phyloP scores from a whole-genome alignment of 1,284 basidiomycete genomes.

The Rhodotorula sp. region DNA sequence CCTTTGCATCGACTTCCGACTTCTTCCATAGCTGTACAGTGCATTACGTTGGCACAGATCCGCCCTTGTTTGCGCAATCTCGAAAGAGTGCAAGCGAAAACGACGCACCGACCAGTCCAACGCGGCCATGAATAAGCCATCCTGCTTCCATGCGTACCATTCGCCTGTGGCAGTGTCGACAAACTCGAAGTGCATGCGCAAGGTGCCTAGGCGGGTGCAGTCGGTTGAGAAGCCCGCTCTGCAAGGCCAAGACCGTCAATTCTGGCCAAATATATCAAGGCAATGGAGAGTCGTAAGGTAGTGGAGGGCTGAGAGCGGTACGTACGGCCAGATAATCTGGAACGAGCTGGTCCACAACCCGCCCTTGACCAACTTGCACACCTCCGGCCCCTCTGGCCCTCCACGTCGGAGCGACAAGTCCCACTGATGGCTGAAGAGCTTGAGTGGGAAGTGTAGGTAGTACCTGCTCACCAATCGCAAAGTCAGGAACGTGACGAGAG shows the following conservation, averaged over 20 bases:
- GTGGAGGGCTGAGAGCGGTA: not conserved
- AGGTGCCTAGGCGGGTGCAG: not conserved
- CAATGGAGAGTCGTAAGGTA: no score
- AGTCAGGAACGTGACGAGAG: not conserved
- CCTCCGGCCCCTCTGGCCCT: constrained; percentile 1
- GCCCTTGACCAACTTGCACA: constrained; percentile 6
- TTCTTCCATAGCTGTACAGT: no score
- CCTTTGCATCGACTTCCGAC: not conserved
- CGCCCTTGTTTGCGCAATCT: no score
- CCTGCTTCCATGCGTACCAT: not conserved
- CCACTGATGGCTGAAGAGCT: constrained; percentile 3
- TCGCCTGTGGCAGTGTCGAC: not conserved
- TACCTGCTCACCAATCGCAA: not conserved
- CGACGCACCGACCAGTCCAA: constrained; percentile 6
- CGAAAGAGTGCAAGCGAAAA: not conserved
- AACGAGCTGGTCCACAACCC: not conserved
- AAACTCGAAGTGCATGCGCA: not conserved
- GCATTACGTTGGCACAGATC: no score
- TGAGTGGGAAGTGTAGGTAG: constrained; percentile 19
- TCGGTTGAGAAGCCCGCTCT: not conserved
- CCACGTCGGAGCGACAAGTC: constrained; percentile 11
- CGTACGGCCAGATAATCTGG: not conserved
- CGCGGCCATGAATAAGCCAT: not conserved
- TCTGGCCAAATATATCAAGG: not conserved
- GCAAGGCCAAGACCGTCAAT: not conserved